Evolutionary conservation across 177 flowering plant species (phyloP), one percentile per base, ranked within the genome.

Genomic region (Vitis hybrid): DNA sequence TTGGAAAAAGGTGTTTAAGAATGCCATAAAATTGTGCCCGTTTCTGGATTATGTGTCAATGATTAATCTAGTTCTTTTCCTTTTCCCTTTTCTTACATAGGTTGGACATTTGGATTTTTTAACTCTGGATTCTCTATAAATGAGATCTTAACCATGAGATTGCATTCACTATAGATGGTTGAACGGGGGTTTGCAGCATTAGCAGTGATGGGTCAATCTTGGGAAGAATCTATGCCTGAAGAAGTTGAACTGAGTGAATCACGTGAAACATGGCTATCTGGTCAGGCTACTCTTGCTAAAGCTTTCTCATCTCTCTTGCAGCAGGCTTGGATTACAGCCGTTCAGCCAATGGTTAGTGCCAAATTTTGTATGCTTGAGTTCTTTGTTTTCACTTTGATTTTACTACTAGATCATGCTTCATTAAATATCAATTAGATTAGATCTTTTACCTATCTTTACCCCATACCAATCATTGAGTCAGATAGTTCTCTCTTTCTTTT

Each of bases 181-280:
- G 90, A 84, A 70, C 76, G 70, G 62, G 94, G 92, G 51, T 87
- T 92, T 80, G 86, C 86, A 34, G 78, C 92, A 60, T 74, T 92
- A 71, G 91, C 92, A 67, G 82, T 79, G 57, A 85, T 90, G 80
- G 85, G 89, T 70, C 81, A 82, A 65, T 73, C 79, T 62, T 92
- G 89, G 94, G 87, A 83, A 72, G 82, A 73, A 69, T 80, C 79
- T 39, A 58, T 71, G 51, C 84, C 81, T 15, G 89, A 87, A 67
- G 89, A 84, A 72, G 60, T 14, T 74, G 87, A 83, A 62, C 74
- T 78, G 74, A 73, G 74, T 65, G 80, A 83, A 65, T 69, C 78
- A 32, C 51, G 62, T 75, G 76, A 80, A 32, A 75, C 73, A 50
- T 81, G 83, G 87, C 70, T 48, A 67, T 71, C 82, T 72, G 85